phyloP scores from a whole-genome alignment of 2,329 filamentous ascomycete species.

The Calycina marina region DNA sequence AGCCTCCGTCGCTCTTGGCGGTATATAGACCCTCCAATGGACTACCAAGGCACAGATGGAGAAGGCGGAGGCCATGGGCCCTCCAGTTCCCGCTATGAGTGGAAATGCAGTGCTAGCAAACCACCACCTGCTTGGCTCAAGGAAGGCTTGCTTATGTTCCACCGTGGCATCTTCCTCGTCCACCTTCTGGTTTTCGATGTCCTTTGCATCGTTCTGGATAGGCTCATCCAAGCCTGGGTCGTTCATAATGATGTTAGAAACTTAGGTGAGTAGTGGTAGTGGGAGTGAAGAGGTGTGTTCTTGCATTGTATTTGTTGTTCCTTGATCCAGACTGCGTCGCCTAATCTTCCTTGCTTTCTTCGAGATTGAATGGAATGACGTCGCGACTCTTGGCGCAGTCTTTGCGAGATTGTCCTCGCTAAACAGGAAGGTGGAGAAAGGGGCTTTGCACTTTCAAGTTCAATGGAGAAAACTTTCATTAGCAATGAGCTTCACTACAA shows the following conservation, averaged over 20 bases:
- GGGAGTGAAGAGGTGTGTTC: too few relatives aligned
- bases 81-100: constrained; percentile 70
- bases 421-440: too few relatives aligned
- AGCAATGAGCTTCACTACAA: too few relatives aligned
- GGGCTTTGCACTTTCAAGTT: too few relatives aligned
- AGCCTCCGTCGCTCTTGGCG: constrained; percentile 33
- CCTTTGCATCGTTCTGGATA: constrained; percentile 16
- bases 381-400: too few relatives aligned
- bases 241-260: constrained; percentile 19
- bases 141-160: constrained; percentile 18
- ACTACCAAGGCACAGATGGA: constrained; percentile 76
- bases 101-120: constrained; percentile 53
- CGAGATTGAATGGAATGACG: too few relatives aligned
- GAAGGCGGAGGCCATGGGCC: constrained; percentile 75
- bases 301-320: too few relatives aligned
- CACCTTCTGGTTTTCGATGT: constrained; percentile 15
- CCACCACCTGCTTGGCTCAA: constrained; percentile 34
- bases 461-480: too few relatives aligned
- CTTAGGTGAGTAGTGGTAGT: too few relatives aligned
- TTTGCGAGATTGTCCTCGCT: too few relatives aligned
- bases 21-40: constrained; percentile 53
- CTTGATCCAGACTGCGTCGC: too few relatives aligned
- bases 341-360: too few relatives aligned
- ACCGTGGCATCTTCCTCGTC: constrained; percentile 13
- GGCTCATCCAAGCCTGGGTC: constrained; percentile 19